Evolutionary conservation across 768 basidiomycete species (phyloP), one percentile per base, ranked within the genome.

Genomic region (Leucocoprinus leucothites): DNA sequence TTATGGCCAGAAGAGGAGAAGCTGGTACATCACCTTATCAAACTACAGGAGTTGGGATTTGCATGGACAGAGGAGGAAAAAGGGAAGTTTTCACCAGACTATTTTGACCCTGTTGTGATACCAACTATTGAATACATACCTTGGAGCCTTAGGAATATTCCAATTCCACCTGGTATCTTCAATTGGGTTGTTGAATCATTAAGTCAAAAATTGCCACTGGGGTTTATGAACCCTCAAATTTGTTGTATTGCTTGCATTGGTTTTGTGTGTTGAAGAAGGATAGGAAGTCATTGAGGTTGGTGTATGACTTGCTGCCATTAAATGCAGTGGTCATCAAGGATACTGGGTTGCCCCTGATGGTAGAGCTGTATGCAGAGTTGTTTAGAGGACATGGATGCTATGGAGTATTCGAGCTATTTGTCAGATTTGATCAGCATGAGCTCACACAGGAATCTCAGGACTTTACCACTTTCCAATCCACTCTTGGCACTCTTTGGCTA

Each of bases 381-480:
- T 76, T 73, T 46, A 67, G 66, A 0, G 72, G 74, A 25, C 60
- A 65, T 0, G 51, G 63, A 1, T 71, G 71, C 57, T 60, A 63
- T 14, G 68, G 60, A 1, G 19, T 53, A 0, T 58, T 71, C 3
- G 64, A 72, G 28, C 57, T 73, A 3, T 67, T 65, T 38, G 61
- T 63, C 0, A 70, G 71, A n/a, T 72, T 66, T 48, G 67, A 76
- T 31, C 63, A 73, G 3, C 67, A 66, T 72, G 22, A 0, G 58
- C 63, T 9, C 60, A 60, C 13, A 51, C 57, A 5, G 1, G 50
- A 47, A 3, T 76, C 68, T 0, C 48, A 67, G 5, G 71, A 78
- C 35, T 57, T 73, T 4, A 79, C 75, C 0, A 73, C 71, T 0
- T 79, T 79, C 58, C 67, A 72, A 54, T 71, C 67, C 0, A 74